Evolutionary conservation across 2,329 filamentous ascomycete species (phyloP).

Genomic region (Thermomyces lanuginosus): DNA sequence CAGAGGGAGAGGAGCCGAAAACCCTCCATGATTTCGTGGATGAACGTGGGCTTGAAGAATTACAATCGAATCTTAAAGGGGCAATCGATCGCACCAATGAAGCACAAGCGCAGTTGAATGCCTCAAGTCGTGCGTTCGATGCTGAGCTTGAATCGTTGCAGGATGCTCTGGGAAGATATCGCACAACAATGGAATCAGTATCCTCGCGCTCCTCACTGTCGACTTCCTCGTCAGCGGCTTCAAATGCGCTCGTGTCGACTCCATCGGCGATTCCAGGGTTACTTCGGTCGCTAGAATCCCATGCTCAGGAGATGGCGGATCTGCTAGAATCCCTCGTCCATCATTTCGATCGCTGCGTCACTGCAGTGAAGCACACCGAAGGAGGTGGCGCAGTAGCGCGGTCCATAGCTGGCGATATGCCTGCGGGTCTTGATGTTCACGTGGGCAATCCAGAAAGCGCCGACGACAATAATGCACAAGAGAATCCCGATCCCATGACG

Average conservation of each 20-base stretch:
- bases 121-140: constrained; percentile 50
- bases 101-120: constrained; percentile 41
- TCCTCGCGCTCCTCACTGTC: constrained; percentile 22
- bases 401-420: constrained; percentile 48
- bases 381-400: constrained; percentile 55
- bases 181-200: constrained; percentile 21
- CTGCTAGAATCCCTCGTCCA: constrained; percentile 63
- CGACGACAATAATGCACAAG: constrained; percentile 19
- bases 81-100: constrained; percentile 46
- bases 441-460: constrained; percentile 17
- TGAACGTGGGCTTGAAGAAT: constrained; percentile 41
- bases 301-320: constrained; percentile 69
- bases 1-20: constrained; percentile 32
- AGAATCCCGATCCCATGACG: constrained; percentile 52
- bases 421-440: constrained; percentile 32
- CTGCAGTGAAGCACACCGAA: constrained; percentile 78
- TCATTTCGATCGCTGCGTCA: constrained; percentile 88
- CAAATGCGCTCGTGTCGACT: constrained; percentile 18
- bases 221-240: constrained; percentile 16
- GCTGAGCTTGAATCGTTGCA: constrained; percentile 52
- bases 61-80: constrained; percentile 39
- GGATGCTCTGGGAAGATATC: constrained; percentile 35
- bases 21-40: constrained; percentile 52
- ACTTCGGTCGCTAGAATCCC: constrained; percentile 48
- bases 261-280: constrained; percentile 34